Evolutionary conservation across 495 filamentous ascomycete genomes (phyloP).

Genomic region (Parachaetomium inaequale): DNA sequence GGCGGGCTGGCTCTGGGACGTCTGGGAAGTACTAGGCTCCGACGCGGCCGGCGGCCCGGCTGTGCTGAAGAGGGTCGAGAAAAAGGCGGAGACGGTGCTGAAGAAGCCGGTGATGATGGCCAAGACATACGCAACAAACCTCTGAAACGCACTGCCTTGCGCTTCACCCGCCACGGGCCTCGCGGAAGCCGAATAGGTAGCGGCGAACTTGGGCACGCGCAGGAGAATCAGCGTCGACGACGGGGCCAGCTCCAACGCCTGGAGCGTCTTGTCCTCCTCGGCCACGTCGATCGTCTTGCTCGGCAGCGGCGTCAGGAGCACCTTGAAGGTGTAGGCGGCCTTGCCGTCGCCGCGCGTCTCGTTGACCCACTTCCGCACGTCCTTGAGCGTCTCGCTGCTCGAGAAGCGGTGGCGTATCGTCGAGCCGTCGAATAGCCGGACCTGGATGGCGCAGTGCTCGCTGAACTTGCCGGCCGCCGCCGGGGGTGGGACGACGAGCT

Average conservation of each 20-base stretch:
- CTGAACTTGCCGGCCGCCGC: conserved; percentile 21
- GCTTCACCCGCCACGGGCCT: conserved; percentile 23
- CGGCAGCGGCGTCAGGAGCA: conserved; percentile 74
- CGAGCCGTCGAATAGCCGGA: conserved; percentile 80
- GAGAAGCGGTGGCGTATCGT: conserved; percentile 71
- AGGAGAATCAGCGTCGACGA: conserved; percentile 81
- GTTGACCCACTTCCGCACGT: conserved; percentile 79
- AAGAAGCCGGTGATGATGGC: conserved; percentile 39
- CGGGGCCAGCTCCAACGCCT: conserved; percentile 65
- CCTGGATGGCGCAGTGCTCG: conserved; percentile 63
- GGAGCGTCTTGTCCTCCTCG: conserved; percentile 67
- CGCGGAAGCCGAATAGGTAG: conserved; percentile 63
- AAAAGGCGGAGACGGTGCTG: conserved; percentile 26
- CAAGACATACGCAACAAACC: conserved; percentile 54
- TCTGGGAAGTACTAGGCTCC: background rate
- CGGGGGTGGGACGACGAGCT: conserved; percentile 22
- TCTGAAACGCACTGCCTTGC: conserved; percentile 43
- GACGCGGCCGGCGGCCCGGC: conserved; percentile 13
- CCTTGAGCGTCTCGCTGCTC: conserved; percentile 58
- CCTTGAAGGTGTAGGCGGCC: conserved; percentile 74
- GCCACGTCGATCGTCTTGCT: conserved; percentile 65
- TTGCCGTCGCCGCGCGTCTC: conserved; percentile 36
- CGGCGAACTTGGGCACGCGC: conserved; percentile 5
- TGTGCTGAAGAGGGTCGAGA: conserved; percentile 34
- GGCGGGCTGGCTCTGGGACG: conserved; percentile 1